Evolutionary conservation across 495 filamentous ascomycete genomes (phyloP).

Genomic region (Arthonia radiata): DNA sequence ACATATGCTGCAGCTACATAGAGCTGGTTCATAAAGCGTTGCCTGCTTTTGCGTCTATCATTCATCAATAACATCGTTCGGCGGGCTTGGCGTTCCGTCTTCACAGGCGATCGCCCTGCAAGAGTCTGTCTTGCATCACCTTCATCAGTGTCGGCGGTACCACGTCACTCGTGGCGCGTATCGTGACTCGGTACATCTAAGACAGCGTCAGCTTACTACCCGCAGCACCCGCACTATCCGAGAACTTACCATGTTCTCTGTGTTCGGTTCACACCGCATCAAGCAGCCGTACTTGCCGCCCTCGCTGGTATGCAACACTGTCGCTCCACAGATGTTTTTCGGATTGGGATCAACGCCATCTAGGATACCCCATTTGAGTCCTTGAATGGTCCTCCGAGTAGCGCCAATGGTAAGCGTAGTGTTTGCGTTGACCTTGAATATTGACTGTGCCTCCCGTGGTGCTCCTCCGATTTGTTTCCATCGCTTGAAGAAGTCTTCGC

Average conservation of each 20-base stretch:
- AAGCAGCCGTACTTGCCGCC: constrained; percentile 85
- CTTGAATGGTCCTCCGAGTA: constrained; percentile 41
- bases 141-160: constrained; percentile 61
- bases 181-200: constrained; percentile 86
- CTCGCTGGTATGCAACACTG: constrained; percentile 60
- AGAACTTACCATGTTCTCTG: constrained; percentile 48
- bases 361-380: constrained; percentile 72
- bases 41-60: no score
- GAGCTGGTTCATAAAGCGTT: no score
- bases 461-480: constrained; percentile 94
- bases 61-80: no score
- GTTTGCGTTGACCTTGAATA: constrained; percentile 40
- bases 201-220: constrained; percentile 8
- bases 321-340: constrained; percentile 85
- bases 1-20: no score
- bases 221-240: constrained; percentile 1
- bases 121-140: constrained; percentile 62
- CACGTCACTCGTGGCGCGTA: constrained; percentile 76
- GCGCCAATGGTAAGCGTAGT: constrained; percentile 27
- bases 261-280: constrained; percentile 84
- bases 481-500: constrained; percentile 92
- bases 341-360: constrained; percentile 68
- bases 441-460: constrained; percentile 63
- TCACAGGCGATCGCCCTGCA: no score
- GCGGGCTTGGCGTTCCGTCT: no score